Evolutionary conservation across 75 land plant genomes (phyloP).

Genomic region (Selaginella moellendorffii): DNA sequence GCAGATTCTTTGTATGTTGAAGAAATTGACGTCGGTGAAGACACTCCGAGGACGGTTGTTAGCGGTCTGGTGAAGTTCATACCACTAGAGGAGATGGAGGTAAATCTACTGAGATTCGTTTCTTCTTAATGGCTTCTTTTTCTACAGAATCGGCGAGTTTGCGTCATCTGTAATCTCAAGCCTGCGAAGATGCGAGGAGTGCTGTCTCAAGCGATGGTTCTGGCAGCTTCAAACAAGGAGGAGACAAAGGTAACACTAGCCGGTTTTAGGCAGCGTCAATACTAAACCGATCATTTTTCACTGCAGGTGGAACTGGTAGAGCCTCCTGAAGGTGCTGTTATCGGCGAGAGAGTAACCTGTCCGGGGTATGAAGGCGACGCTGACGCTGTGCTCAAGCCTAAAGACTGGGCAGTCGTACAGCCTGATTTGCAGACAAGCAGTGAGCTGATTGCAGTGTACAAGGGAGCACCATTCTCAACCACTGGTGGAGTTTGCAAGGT

Average conservation of each 20-base stretch:
- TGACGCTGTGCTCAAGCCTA: slow-evolving; percentile 76
- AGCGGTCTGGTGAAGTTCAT: slow-evolving; percentile 93
- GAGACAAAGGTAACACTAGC: slow-evolving; percentile 51
- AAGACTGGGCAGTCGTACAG: slow-evolving; percentile 85
- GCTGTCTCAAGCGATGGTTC: slow-evolving; percentile 95
- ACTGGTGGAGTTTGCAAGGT: slow-evolving; percentile 81
- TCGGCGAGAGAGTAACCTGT: slow-evolving; percentile 57
- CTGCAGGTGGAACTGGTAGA: slow-evolving; percentile 57
- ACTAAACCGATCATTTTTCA: slow-evolving; percentile 8
- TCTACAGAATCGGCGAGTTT: slow-evolving; percentile 69
- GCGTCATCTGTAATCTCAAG: slow-evolving; percentile 89
- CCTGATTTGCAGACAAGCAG: slow-evolving; percentile 43
- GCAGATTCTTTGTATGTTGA: slow-evolving; percentile 95
- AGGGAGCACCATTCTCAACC: slow-evolving; percentile 73
- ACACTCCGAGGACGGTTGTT: slow-evolving; percentile 64
- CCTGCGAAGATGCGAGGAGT: slow-evolving; percentile 92
- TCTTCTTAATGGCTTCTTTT: too few relatives aligned
- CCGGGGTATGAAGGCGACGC: slow-evolving; percentile 67
- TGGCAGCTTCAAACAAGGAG: slow-evolving; percentile 75
- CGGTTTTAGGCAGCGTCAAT: neutral
- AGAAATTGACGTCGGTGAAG: slow-evolving; percentile 95
- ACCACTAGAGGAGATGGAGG: slow-evolving; percentile 92
- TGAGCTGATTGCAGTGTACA: slow-evolving; percentile 63
- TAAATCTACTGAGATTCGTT: slow-evolving; percentile 5
- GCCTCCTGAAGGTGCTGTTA: slow-evolving; percentile 56